Percentiles rank a stretch among this genome's conserved stretches.
phyloP scores from a whole-genome alignment of 768 basidiomycete genomes.

The Termitomyces sp. region DNA sequence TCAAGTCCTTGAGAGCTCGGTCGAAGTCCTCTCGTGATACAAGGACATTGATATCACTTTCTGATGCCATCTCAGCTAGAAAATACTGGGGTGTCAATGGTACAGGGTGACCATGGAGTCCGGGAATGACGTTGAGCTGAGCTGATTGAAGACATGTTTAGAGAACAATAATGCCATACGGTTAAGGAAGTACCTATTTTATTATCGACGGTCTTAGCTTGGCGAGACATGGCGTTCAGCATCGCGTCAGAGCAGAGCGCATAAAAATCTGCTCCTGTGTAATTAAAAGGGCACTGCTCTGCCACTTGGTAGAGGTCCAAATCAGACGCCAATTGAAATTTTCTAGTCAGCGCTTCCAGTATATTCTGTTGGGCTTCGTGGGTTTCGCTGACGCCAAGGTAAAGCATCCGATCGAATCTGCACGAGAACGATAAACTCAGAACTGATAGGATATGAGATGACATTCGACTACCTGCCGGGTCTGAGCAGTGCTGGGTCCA shows the following conservation, averaged over 20 bases:
- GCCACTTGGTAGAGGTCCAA: constrained; percentile 64
- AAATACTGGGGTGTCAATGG: constrained; percentile 89
- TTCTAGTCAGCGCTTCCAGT: constrained; percentile 84
- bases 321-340: constrained; percentile 74
- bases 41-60: constrained; percentile 67
- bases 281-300: constrained; percentile 81
- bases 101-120: constrained; percentile 44
- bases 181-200: constrained; percentile 53
- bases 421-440: background rate
- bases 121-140: constrained; percentile 42
- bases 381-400: constrained; percentile 86
- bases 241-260: constrained; percentile 96
- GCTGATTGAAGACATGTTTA: constrained; percentile 19
- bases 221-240: constrained; percentile 89
- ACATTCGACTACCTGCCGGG: constrained; percentile 61
- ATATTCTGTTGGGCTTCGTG: constrained; percentile 85
- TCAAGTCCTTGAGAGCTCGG: constrained; percentile 60
- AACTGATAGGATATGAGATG: background rate
- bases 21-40: constrained; percentile 76
- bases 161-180: background rate
- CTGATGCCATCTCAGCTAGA: constrained; percentile 72
- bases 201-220: constrained; percentile 72
- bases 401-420: constrained; percentile 96
- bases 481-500: constrained; percentile 85
- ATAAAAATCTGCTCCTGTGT: constrained; percentile 97